phyloP scores from a whole-genome alignment of 768 basidiomycete genomes.

The Mycena galopus region DNA sequence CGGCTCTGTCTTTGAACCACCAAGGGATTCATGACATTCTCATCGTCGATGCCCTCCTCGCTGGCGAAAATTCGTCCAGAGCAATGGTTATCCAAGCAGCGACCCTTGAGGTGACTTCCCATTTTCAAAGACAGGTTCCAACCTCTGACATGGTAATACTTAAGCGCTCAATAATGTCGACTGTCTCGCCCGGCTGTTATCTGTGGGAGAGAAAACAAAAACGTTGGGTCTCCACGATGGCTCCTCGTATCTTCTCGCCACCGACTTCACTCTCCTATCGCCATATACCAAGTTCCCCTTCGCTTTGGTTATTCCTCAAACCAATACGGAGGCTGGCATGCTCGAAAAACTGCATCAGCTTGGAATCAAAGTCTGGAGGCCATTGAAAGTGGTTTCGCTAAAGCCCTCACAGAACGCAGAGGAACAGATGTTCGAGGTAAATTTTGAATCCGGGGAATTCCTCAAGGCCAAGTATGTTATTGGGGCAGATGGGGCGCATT shows the following conservation, averaged over 20 bases:
- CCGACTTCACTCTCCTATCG: constrained; percentile 51
- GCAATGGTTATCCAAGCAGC: constrained; percentile 56
- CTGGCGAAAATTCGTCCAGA: constrained; percentile 51
- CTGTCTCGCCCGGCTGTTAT: constrained; percentile 53
- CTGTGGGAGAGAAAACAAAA: constrained; percentile 50
- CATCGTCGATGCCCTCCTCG: constrained; percentile 51
- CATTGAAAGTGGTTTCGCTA: constrained; percentile 56
- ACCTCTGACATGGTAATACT: not conserved
- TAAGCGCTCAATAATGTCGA: constrained; percentile 46
- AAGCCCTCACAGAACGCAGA: constrained; percentile 42
- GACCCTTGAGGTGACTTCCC: constrained; percentile 52
- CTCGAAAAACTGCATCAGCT: constrained; percentile 46
- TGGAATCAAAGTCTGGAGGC: constrained; percentile 51
- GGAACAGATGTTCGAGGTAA: constrained; percentile 47
- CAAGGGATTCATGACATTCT: constrained; percentile 29
- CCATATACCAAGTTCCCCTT: constrained; percentile 60
- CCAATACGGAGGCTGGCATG: constrained; percentile 57
- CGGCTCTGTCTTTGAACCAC: constrained; percentile 12
- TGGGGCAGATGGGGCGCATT: constrained; percentile 65
- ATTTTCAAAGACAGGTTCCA: not conserved
- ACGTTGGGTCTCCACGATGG: constrained; percentile 47
- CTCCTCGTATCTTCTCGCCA: constrained; percentile 40
- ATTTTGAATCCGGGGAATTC: constrained; percentile 60
- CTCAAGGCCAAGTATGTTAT: constrained; percentile 61
- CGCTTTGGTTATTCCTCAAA: constrained; percentile 57